Evolutionary conservation across 2,329 filamentous ascomycete species (phyloP).

Genomic region (Beauveria australis): DNA sequence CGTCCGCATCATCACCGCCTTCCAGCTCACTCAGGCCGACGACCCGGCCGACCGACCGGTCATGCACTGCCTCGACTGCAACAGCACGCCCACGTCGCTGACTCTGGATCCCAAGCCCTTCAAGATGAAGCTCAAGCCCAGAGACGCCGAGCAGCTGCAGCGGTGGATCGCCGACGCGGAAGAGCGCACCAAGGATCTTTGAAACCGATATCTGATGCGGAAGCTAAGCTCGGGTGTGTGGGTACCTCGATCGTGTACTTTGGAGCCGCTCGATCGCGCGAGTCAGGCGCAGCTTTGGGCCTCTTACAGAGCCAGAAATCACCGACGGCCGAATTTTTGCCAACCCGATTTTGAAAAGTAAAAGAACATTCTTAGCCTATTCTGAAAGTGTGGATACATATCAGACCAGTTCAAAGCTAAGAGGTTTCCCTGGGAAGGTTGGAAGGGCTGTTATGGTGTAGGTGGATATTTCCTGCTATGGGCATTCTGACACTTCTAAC

Average conservation of each 20-base stretch:
- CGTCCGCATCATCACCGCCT: conserved; percentile 50
- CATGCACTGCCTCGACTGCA: conserved; percentile 50
- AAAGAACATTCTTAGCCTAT: too few species aligned
- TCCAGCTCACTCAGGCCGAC: conserved; percentile 42
- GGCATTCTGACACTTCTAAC: too few species aligned
- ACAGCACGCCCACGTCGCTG: conserved; percentile 46
- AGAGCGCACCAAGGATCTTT: conserved; percentile 37
- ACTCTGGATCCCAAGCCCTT: conserved; percentile 56
- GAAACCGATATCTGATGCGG: conserved; percentile 3
- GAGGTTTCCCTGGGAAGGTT: too few species aligned
- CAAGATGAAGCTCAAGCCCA: conserved; percentile 45
- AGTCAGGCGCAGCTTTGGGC: neutral
- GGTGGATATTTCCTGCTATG: too few species aligned
- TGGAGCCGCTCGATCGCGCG: neutral
- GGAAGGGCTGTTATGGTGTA: too few species aligned
- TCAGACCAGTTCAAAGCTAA: too few species aligned
- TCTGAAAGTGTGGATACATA: too few species aligned
- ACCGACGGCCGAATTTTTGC: too few species aligned
- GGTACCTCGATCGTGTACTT: neutral
- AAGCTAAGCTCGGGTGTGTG: neutral
- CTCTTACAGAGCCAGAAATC: too few species aligned
- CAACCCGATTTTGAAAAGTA: too few species aligned
- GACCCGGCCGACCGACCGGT: conserved; percentile 40
- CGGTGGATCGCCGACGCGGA: conserved; percentile 47
- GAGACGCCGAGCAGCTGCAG: conserved; percentile 36